A percentile compares a stretch with the other conserved stretches of the same genome.
Evolutionary conservation across 2,329 filamentous ascomycete species (phyloP).

Genomic region (Ophiocordyceps camponoti-rufipedis): DNA sequence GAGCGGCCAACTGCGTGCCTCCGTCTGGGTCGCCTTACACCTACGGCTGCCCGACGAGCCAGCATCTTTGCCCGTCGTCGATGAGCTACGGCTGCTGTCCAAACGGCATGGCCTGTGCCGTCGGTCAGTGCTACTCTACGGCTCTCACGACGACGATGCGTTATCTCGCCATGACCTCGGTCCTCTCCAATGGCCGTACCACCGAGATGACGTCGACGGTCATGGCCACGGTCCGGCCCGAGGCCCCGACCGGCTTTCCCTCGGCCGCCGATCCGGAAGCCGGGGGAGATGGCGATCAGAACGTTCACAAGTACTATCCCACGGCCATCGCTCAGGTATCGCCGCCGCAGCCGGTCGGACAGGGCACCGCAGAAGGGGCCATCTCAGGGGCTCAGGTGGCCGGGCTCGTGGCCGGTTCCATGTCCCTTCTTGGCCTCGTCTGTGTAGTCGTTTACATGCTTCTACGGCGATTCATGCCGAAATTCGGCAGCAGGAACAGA

Average conservation of each 20-base stretch:
- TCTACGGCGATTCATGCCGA: slow-evolving; percentile 24
- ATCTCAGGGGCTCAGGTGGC: slow-evolving; percentile 25
- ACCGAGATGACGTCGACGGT: slow-evolving; percentile 21
- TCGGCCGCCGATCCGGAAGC: slow-evolving; percentile 5
- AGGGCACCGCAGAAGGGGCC: slow-evolving; percentile 10
- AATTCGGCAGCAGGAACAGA: background rate
- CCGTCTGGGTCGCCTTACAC: slow-evolving; percentile 22
- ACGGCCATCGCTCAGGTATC: slow-evolving; percentile 21
- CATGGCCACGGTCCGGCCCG: slow-evolving; percentile 20
- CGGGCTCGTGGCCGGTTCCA: slow-evolving; percentile 33
- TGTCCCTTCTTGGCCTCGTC: slow-evolving; percentile 27
- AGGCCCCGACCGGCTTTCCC: slow-evolving; percentile 13
- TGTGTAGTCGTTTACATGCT: slow-evolving; percentile 28
- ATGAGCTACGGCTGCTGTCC: slow-evolving; percentile 34
- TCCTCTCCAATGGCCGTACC: slow-evolving; percentile 20
- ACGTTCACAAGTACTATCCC: slow-evolving; percentile 24
- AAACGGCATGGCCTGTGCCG: slow-evolving; percentile 29
- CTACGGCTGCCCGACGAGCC: slow-evolving; percentile 23
- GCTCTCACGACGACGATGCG: slow-evolving; percentile 24
- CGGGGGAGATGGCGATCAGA: slow-evolving; percentile 9
- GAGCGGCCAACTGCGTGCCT: slow-evolving; percentile 20
- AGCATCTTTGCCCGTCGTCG: slow-evolving; percentile 29
- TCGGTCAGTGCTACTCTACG: slow-evolving; percentile 28
- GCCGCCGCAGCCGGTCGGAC: slow-evolving; percentile 4
- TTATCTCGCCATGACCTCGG: slow-evolving; percentile 22